phyloP scores from a whole-genome alignment of 441 rosid genomes.

The Syzygium malaccense region DNA sequence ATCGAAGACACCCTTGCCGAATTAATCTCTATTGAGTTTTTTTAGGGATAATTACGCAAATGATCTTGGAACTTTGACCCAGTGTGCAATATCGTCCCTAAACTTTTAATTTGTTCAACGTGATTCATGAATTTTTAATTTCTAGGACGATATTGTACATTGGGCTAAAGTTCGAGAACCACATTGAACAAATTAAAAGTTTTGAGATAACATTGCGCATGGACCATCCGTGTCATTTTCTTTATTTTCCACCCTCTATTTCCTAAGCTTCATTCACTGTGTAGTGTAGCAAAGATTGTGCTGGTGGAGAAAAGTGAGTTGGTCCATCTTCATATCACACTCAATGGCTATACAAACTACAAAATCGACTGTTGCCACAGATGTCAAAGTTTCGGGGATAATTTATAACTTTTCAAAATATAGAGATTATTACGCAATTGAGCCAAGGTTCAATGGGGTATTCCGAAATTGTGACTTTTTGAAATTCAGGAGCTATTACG shows the following conservation, averaged over 20 bases:
- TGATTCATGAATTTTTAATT: fast-evolving
- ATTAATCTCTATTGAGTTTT: not conserved
- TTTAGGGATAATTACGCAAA: not conserved
- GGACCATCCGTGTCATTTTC: not conserved
- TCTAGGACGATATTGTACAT: fast-evolving
- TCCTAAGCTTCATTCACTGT: not conserved
- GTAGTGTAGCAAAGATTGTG: not conserved
- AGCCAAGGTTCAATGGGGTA: not conserved
- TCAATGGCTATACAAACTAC: not conserved
- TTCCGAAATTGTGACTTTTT: not conserved
- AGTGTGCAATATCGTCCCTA: fast-evolving
- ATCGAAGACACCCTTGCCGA: not conserved
- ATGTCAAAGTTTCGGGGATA: not conserved
- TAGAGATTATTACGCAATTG: not conserved
- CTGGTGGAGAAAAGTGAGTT: not conserved
- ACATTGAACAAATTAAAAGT: not conserved
- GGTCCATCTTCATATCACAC: not conserved
- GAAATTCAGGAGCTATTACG: not conserved
- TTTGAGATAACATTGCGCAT: fast-evolving
- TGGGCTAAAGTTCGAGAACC: fast-evolving
- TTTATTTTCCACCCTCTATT: not conserved
- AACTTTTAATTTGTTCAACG: not conserved
- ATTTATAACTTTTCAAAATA: not conserved
- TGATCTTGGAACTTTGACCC: fast-evolving
- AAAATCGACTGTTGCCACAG: not conserved